Evolutionary conservation across 2,329 filamentous ascomycete species (phyloP).

Genomic region (Botryotinia globosa): DNA sequence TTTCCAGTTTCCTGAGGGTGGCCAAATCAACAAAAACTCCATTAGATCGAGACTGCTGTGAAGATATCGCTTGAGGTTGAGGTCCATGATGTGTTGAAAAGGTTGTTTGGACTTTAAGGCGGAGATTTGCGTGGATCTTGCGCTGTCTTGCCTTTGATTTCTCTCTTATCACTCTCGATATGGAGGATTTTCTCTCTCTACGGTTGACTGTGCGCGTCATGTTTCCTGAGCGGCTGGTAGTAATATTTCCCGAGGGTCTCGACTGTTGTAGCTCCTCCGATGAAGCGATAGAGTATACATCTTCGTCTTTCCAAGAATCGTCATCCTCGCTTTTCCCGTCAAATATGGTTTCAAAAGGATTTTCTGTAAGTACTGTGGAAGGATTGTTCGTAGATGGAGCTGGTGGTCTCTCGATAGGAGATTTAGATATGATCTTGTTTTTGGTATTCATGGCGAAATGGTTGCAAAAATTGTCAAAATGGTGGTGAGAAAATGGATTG

Average conservation of each 20-base stretch:
- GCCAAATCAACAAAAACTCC: conserved; percentile 50
- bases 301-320: conserved; percentile 38
- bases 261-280: conserved; percentile 23
- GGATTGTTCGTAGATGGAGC: conserved; percentile 20
- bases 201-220: conserved; percentile 24
- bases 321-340: conserved; percentile 31
- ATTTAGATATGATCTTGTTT: conserved; percentile 20
- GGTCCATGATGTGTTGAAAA: conserved; percentile 52
- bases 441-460: conserved; percentile 21
- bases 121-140: conserved; percentile 57
- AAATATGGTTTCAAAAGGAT: conserved; percentile 32
- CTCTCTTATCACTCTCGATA: conserved; percentile 41
- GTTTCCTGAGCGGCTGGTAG: conserved; percentile 23
- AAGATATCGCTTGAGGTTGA: conserved; percentile 43
- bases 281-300: conserved; percentile 6
- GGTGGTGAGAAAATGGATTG: conserved; percentile 2
- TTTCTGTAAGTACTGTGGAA: conserved; percentile 24
- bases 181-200: conserved; percentile 34
- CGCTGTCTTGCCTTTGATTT: conserved; percentile 62
- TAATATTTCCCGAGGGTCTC: conserved; percentile 20
- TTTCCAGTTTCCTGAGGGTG: conserved; percentile 57
- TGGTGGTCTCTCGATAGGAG: background rate
- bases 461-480: conserved; percentile 21
- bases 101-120: conserved; percentile 68
- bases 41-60: conserved; percentile 28